Evolutionary conservation across 148 eudicot genomes (phyloP), one percentile per base, ranked within the genome.

Genomic region (Cornus florida): DNA sequence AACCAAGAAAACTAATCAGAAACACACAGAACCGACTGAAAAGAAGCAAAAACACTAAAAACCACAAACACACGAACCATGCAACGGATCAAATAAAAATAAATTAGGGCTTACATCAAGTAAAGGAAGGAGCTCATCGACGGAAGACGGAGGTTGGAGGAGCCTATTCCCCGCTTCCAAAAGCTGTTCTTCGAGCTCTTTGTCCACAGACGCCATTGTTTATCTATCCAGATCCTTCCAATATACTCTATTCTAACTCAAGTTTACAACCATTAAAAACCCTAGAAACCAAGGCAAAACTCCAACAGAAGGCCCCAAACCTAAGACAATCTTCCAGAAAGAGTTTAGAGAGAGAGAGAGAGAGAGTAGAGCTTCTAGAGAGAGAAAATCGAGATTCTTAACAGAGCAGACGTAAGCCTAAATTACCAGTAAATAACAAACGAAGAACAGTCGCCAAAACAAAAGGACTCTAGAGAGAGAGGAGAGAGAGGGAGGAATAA

Each of bases 21-120:
- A 75, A 19, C 3, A 38, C 38, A 72, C 17, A 66, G 19, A 77
- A 57, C 14, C 23, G 31, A 48, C 2, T 33, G 23, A 43, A 16
- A 41, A 8, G 10, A 35, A 75, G 10, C 1, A 22, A 9, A 22
- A 24, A 28, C 23, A 62, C 60, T 28, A 53, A 2, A 48, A 68
- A 24, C 39, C 80, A 16, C 32, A 73, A 38, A 43, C 33, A 38
- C 72, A 73, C 11, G 28, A 79, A 7, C 60, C 20, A 62, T 33
- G 6, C 56, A 69, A 65, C 1, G 23, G 23, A 76, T 19, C 72
- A 73, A 60, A 60, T 22, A 60, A 4, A 33, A 11, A 31, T 20
- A n/a, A 73, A 64, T 17, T 39, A 65, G 81, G 74, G 78, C 93
- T 87, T 86, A 94, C 98, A 56, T 88, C 91, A 69, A 94, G 97